Percentiles rank a stretch among this genome's conserved stretches.
These are phyloP conservation scores for Lactarius sp. DNA, from an alignment of 768 basidiomycete species.

Conservation along the genomic window DNA sequence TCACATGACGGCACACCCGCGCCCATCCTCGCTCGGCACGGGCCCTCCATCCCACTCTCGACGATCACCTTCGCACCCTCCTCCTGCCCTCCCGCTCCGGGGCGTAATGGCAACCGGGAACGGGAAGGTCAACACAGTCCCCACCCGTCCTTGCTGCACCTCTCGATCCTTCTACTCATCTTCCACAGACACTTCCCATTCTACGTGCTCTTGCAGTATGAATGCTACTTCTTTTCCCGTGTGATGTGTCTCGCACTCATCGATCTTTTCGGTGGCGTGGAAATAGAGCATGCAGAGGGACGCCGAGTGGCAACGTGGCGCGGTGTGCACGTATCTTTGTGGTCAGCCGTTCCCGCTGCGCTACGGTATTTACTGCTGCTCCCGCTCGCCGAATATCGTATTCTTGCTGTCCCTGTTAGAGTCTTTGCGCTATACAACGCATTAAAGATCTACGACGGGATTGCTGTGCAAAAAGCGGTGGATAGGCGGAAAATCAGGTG, in stretches of 20 bases:
- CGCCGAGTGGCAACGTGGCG: conserved; percentile 20
- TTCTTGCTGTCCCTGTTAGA: conserved; percentile 16
- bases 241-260: conserved; percentile 13
- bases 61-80: conserved; percentile 16
- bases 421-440: conserved; percentile 17
- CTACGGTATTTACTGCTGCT: conserved; percentile 20
- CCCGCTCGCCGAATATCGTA: conserved; percentile 11
- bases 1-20: conserved; percentile 18
- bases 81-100: neutral
- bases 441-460: conserved; percentile 15
- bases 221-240: conserved; percentile 26
- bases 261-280: conserved; percentile 14
- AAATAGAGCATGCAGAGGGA: conserved; percentile 7
- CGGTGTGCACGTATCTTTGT: conserved; percentile 23
- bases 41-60: conserved; percentile 7
- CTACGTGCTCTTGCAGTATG: conserved; percentile 19
- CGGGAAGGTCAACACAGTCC: neutral
- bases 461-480: conserved; percentile 1
- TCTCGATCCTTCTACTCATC: conserved; percentile 18
- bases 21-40: conserved; percentile 20
- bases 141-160: conserved; percentile 19
- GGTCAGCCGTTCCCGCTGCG: conserved; percentile 15
- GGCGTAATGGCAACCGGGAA: too few species aligned
- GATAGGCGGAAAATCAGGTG: conserved; percentile 20
- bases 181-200: conserved; percentile 20